Base-by-base conservation (phyloP, 352 stramenopile species). In the Globisporangium echinulatum region DNA sequence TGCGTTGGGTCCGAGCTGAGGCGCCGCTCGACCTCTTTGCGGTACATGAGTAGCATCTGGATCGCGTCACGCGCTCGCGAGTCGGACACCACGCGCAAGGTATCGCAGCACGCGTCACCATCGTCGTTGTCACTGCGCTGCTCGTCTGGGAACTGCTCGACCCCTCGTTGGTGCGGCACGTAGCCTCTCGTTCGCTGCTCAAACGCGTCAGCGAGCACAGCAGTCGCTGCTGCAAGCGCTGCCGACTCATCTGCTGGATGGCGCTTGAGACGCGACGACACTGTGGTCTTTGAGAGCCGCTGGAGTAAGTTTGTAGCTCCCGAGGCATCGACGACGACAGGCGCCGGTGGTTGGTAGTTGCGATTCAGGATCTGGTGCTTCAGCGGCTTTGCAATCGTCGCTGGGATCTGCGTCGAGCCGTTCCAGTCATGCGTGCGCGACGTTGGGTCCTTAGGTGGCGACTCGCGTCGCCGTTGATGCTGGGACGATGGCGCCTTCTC, bases 11-110 rank as follows among this genome's bases (percentile, higher is more conserved):
- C 68, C 7, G 56, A 53, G 49, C 68, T 67, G 8, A 82, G 66
- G 50, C 75, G 73, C 52, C 82, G 86, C 50, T 83, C 77, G 36
- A 89, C 77, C 58, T 89, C 79, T 50, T 70, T 70, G 43, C 79
- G 70, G 48, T 87, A 89, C 58, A 82, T 80, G 17, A 89, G 61
- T 52, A 89, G 53, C 43, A 70, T 71, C 49, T 89, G 77, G 61
- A 87, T 82, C 11, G 65, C 74, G 17, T 89, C 79, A 52, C 63
- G 69, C 5, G 59, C 70, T 58, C 69, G 58, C 3, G 70, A 68
- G 48, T 87, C 72, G 0, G 68, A 36, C 11, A 49, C 50, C 9
- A 38, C n/a, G 4, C 17, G 39, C 39, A 39, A n/a, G 25, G 25
- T 33, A 11, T 33, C 19, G 52, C 25, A 17, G 10, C 7, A 10